A percentile compares a stretch with the other conserved stretches of the same genome.
Conservation (phyloP, 176 grass and related monocot genomes). For the Juncus inflexus region DNA sequence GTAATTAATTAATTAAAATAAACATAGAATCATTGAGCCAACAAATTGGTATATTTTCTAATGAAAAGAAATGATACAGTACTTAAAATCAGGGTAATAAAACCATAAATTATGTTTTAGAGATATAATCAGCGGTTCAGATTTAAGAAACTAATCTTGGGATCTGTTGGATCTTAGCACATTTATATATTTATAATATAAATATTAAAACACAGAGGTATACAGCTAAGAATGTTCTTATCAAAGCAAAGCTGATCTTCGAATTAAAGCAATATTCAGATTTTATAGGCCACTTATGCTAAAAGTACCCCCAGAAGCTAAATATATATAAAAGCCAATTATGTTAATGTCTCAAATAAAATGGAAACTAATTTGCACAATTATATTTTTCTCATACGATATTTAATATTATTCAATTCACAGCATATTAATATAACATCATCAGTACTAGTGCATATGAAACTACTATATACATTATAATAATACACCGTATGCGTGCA, state of each 20-base stretch:
- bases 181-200: slow-evolving; percentile 17
- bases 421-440: too few relatives aligned
- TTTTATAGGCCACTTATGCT: slow-evolving; percentile 23
- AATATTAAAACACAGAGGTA: slow-evolving; percentile 22
- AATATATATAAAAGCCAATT: neutral
- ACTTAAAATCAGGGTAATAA: neutral
- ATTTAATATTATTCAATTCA: too few relatives aligned
- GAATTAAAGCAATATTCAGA: slow-evolving; percentile 25
- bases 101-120: slow-evolving; percentile 10
- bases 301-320: slow-evolving; percentile 13
- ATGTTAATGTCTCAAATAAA: neutral
- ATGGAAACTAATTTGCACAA: too few relatives aligned
- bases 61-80: slow-evolving; percentile 18
- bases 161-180: slow-evolving; percentile 11
- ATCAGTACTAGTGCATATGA: too few relatives aligned
- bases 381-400: too few relatives aligned
- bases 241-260: slow-evolving; percentile 24
- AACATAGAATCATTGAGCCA: slow-evolving; percentile 20
- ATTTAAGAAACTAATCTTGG: slow-evolving; percentile 7
- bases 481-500: too few relatives aligned
- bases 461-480: too few relatives aligned
- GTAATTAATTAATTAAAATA: slow-evolving; percentile 13
- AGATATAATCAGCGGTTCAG: slow-evolving; percentile 10
- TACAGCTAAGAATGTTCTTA: slow-evolving; percentile 28
- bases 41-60: slow-evolving; percentile 2